phyloP scores from a whole-genome alignment of 805 yeast species.

The Ogataea zsoltii region DNA sequence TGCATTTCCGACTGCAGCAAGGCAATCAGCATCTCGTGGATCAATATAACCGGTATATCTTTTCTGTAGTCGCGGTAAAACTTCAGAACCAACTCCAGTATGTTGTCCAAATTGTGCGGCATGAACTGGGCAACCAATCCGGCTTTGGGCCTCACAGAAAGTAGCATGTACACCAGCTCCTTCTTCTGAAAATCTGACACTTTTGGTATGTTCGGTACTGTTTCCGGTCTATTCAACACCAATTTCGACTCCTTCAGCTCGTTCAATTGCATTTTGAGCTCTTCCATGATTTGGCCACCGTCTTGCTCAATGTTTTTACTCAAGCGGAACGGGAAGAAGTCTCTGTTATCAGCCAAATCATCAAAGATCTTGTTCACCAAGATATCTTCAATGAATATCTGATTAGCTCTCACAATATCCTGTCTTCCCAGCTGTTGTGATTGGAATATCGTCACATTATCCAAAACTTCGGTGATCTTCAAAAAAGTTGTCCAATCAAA shows the following conservation, averaged over 20 bases:
- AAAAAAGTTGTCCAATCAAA: slow-evolving; percentile 8
- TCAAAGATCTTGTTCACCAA: slow-evolving; percentile 11
- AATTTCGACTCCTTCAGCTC: slow-evolving; percentile 10
- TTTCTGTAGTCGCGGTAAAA: slow-evolving; percentile 23
- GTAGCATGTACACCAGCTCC: slow-evolving; percentile 12
- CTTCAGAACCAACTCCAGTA: slow-evolving; percentile 16
- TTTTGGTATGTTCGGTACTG: too few species aligned
- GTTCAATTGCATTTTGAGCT: slow-evolving; percentile 8
- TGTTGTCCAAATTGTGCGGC: slow-evolving; percentile 14
- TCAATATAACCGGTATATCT: slow-evolving; percentile 25
- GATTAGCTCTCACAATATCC: neutral
- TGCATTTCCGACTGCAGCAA: slow-evolving; percentile 14
- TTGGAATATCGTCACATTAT: slow-evolving; percentile 7
- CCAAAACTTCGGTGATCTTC: slow-evolving; percentile 6
- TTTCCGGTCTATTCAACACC: neutral
- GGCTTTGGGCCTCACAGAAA: slow-evolving; percentile 22
- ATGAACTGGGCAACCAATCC: slow-evolving; percentile 20
- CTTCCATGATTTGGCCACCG: slow-evolving; percentile 6
- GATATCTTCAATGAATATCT: slow-evolving; percentile 3
- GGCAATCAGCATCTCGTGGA: slow-evolving; percentile 30
- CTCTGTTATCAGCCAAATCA: slow-evolving; percentile 12
- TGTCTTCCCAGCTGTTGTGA: slow-evolving; percentile 1
- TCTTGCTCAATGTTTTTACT: neutral
- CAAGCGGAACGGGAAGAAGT: neutral
- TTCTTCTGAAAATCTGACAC: slow-evolving; percentile 12